Evolutionary conservation across 768 basidiomycete genomes (phyloP).

Genomic region (Lactifluus subvellereus): DNA sequence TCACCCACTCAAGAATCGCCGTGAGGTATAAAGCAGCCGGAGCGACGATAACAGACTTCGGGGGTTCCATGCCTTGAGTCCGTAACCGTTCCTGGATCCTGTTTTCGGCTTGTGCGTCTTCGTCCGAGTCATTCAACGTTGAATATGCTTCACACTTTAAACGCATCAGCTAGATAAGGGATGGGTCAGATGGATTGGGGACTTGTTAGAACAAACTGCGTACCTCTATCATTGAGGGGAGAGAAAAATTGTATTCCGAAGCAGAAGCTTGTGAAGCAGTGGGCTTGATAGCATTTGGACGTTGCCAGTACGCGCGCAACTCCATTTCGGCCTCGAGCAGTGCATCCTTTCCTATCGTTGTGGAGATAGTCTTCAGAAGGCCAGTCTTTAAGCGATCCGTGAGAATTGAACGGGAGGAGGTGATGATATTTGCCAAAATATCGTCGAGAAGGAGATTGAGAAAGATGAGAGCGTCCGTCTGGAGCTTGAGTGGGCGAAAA

Average conservation of each 20-base stretch:
- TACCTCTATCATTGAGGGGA: constrained; percentile 76
- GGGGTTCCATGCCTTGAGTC: constrained; percentile 36
- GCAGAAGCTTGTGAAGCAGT: constrained; percentile 36
- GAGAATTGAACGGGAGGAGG: constrained; percentile 57
- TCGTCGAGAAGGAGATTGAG: constrained; percentile 85
- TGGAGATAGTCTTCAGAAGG: constrained; percentile 67
- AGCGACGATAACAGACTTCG: constrained; percentile 48
- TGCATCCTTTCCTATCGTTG: constrained; percentile 84
- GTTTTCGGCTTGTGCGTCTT: constrained; percentile 60
- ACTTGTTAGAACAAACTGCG: constrained; percentile 24
- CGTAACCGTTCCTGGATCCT: constrained; percentile 60
- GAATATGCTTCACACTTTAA: constrained; percentile 89
- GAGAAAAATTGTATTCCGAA: constrained; percentile 53
- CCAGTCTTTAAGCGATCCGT: constrained; percentile 71
- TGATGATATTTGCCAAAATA: constrained; percentile 68
- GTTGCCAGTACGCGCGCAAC: constrained; percentile 82
- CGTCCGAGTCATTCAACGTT: constrained; percentile 73
- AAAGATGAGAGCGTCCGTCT: constrained; percentile 64
- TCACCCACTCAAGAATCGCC: constrained; percentile 83
- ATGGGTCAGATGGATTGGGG: constrained; percentile 13
- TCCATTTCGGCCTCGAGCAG: constrained; percentile 91
- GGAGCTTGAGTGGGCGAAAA: constrained; percentile 84
- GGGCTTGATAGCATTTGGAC: constrained; percentile 41
- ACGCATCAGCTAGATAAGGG: constrained; percentile 53
- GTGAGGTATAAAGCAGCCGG: constrained; percentile 88